A percentile compares a stretch with the other conserved stretches of the same genome.
These are phyloP conservation scores for Ceratocystis eucalypticola DNA, from an alignment of 2,329 filamentous ascomycete species.

Conservation along the genomic window DNA sequence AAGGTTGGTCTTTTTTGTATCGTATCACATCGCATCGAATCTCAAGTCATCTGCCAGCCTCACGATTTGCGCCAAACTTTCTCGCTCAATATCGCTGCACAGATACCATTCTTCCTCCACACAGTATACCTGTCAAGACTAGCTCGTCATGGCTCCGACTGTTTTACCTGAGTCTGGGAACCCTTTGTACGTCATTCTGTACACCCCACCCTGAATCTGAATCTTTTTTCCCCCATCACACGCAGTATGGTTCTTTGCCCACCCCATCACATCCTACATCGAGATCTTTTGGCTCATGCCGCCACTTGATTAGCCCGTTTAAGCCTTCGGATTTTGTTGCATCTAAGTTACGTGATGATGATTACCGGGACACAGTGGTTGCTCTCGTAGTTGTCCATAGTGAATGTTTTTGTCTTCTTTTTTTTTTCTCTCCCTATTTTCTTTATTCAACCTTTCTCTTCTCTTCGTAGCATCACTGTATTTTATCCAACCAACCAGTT, in stretches of 20 bases:
- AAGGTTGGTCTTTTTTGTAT: background rate
- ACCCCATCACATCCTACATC: background rate
- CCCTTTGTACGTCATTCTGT: conserved; percentile 30
- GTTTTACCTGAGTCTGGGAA: conserved; percentile 35
- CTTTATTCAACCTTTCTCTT: too few relatives aligned
- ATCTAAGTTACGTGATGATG: too few relatives aligned
- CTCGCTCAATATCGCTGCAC: background rate
- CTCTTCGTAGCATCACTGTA: too few relatives aligned
- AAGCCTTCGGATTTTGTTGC: too few relatives aligned
- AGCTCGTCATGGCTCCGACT: conserved; percentile 31
- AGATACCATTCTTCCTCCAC: background rate
- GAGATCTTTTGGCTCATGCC: background rate
- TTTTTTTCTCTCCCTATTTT: too few relatives aligned
- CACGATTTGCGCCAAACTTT: background rate
- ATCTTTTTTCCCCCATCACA: background rate
- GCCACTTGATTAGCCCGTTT: too few relatives aligned
- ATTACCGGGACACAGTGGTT: too few relatives aligned
- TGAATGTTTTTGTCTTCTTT: too few relatives aligned
- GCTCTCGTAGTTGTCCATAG: too few relatives aligned
- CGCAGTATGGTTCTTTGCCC: background rate
- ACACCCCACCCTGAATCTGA: background rate
- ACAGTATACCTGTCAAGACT: background rate
- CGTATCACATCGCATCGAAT: too few relatives aligned
- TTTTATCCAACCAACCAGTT: too few relatives aligned
- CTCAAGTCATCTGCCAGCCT: too few relatives aligned